Evolutionary conservation across 2,329 filamentous ascomycete genomes (phyloP).

Genomic region (Bertia moriformis): DNA sequence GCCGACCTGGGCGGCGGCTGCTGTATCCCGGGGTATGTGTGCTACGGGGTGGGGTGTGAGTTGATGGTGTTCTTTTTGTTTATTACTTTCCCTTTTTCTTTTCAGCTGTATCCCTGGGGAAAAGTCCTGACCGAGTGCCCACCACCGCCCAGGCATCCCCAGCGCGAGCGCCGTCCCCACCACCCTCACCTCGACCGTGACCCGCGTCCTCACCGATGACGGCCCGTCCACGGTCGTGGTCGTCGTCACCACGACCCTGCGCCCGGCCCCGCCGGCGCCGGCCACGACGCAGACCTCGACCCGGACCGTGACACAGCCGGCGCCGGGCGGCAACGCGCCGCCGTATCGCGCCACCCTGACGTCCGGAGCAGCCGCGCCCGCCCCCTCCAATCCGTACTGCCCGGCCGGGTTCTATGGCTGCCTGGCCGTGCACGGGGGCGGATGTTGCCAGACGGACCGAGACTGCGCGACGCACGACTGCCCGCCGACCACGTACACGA

Average conservation of each 20-base stretch:
- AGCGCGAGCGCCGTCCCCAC: constrained; percentile 11
- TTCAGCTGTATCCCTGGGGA: too few relatives aligned
- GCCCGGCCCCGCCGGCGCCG: constrained; percentile 10
- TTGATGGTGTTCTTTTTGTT: constrained; percentile 9
- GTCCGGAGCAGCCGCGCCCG: constrained; percentile 18
- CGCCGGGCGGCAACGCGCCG: constrained; percentile 25
- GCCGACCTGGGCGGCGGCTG: constrained; percentile 57
- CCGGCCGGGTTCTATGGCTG: constrained; percentile 89
- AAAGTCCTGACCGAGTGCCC: too few relatives aligned
- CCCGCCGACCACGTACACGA: constrained; percentile 43
- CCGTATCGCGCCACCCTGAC: constrained; percentile 30
- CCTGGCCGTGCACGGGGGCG: constrained; percentile 66
- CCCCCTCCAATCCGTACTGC: constrained; percentile 33
- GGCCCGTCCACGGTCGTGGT: constrained; percentile 23
- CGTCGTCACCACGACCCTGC: constrained; percentile 21
- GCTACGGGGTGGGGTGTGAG: constrained; percentile 57
- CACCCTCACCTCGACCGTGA: constrained; percentile 23
- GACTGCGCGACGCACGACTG: constrained; percentile 74
- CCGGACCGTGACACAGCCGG: constrained; percentile 13
- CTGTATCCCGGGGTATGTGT: constrained; percentile 59
- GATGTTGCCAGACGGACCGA: constrained; percentile 75
- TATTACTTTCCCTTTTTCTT: constrained; percentile 4
- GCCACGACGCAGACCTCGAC: constrained; percentile 13
- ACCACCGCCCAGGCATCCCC: constrained; percentile 16
- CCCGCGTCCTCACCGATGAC: constrained; percentile 16